Base-by-base conservation (phyloP, 2,329 filamentous ascomycete genomes). In the Xylariaceae sp. region DNA sequence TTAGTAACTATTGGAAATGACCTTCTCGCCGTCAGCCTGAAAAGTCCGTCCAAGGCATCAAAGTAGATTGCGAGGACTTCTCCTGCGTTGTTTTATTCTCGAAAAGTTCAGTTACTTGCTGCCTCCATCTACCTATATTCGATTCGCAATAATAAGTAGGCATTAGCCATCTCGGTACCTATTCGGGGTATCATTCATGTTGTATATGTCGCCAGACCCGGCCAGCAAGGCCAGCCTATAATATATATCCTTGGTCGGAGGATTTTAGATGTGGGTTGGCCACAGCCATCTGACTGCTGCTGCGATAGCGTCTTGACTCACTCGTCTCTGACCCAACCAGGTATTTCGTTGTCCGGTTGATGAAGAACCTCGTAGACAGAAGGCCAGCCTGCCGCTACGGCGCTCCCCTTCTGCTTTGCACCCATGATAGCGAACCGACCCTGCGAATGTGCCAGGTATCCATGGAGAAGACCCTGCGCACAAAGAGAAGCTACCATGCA, bases 401-500 rank as follows among this genome's bases (percentile, higher is more conserved):
- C 80, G 21, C 82, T 80, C 4, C 80, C 81, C 59, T 80, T 81
- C 55, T 79, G 79, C 74, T 85, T 87, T 21, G 88, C 84, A 2
- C 92, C 91, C 49, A 87, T 83, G 41, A 96, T 88, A 12, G 90
- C 91, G 65, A 96, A 91, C 46, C 88, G 85, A 41, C 80, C 80
- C 65, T 85, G 84, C 22, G 80, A 80, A 64, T 95, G 89, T 15
- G 88, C 88, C 26, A 96, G 80, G 65, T 92, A 96, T 1, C 92
- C 92, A 61, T 86, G 84, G 67, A 96, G 77, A 21, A 96, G 75
- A 0, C 88, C 89, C 70, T 95, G 89, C 47, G 87, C 83, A 18
- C 95, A 81, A 12, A 96, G 79, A 10, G 85, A 86, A 0, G 88
- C 83, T 12, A 95, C 79, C 46, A 89, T 84, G 42, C 84, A 84